Evolutionary conservation across 495 filamentous ascomycete genomes (phyloP).

Genomic region (Tuber magnatum): DNA sequence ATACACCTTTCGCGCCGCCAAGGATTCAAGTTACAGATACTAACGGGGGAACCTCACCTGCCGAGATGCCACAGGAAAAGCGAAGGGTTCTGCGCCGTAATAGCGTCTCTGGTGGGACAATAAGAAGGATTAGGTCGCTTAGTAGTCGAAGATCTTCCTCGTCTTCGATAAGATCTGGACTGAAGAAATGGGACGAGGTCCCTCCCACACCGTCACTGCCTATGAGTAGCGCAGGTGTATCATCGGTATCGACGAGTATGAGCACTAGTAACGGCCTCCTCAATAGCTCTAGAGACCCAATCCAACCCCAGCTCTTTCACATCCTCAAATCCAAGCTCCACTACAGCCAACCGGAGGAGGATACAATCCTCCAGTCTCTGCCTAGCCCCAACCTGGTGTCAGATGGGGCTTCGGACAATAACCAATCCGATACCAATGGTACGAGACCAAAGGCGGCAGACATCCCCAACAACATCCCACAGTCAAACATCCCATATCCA

Average conservation of each 20-base stretch:
- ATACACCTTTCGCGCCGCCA: conserved; percentile 13
- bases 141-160: neutral
- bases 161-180: conserved; percentile 1
- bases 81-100: conserved; percentile 22
- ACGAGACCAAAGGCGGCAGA: conserved; percentile 8
- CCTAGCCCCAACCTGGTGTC: neutral
- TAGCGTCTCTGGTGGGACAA: conserved; percentile 33
- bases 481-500: conserved; percentile 22
- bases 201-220: neutral
- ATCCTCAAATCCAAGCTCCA: conserved; percentile 24
- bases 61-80: conserved; percentile 19
- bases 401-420: neutral
- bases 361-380: neutral
- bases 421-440: neutral
- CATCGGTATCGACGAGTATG: neutral
- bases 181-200: neutral
- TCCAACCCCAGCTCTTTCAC: conserved; percentile 23
- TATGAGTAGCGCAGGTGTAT: neutral
- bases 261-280: neutral
- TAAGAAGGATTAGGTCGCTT: conserved; percentile 12
- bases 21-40: conserved; percentile 38
- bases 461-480: conserved; percentile 24
- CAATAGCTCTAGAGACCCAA: neutral
- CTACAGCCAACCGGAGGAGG: conserved; percentile 7
- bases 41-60: conserved; percentile 16